Base-by-base conservation (phyloP, 495 filamentous ascomycete genomes). In the Sporormia fimetaria region DNA sequence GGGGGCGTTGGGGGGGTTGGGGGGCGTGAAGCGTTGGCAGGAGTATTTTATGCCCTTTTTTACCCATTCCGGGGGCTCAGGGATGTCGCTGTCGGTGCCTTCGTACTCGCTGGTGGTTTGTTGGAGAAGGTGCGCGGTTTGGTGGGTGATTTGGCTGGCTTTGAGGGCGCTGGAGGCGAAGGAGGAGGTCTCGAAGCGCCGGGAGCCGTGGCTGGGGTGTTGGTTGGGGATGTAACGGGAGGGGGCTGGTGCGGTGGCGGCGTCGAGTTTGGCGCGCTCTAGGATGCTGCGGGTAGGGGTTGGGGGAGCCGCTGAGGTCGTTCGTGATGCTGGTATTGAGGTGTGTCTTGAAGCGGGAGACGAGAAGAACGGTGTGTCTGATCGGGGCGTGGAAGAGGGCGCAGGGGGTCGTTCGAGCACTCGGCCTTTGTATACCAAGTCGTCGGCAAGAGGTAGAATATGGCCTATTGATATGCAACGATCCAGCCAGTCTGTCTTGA, bases 21-120 rank as follows among this genome's bases (percentile, higher is more conserved):
- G 50, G 0, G 81, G 83, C 2, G 84, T 79, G 1, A 75, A 74
- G 20, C 92, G 81, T 57, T 92, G 69, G 49, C 90, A 96, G 9
- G 87, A 77, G 55, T 86, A 94, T 3, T 72, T 66, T 8, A 78
- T 69, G 11, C 78, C 67, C 47, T 71, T 51, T 18, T 61, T 64
- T 3, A 92, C 70, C 67, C 77, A 93, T 3, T 76, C 69, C 10
- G 87, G 87, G 33, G 70, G 64, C n/a, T 60, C 73, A 29, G 65
- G 81, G 42, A 73, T 63, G 10, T 47, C 62, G 25, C 42, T 61
- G 20, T 47, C 52, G 26, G 47, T 34, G 11, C 57, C 56, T 39
- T 71, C 66, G 34, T 85, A 66, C 30, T 92, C 84, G 4, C 78
- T 78, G 0, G 84, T 88, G 1, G 80, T 77, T 51, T 80, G 64